Evolutionary conservation across 2,329 filamentous ascomycete species (phyloP).

Genomic region (Curvularia sp.): DNA sequence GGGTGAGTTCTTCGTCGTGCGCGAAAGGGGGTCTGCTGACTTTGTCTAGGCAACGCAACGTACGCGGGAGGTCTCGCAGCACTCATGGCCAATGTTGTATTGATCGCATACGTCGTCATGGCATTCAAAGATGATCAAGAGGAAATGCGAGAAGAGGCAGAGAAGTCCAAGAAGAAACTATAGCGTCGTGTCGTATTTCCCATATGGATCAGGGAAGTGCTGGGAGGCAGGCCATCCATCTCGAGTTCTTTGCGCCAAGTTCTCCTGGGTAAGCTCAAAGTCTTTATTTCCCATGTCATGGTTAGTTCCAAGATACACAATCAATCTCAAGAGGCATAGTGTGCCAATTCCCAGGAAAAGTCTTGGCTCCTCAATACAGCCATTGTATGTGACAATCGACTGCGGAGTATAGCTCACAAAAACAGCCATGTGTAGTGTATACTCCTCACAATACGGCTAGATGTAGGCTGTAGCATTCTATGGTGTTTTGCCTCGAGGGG

Average conservation of each 20-base stretch:
- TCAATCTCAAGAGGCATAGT: not conserved
- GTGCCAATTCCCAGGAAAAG: not conserved
- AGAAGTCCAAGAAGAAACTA: constrained; percentile 49
- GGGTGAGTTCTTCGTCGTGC: constrained; percentile 60
- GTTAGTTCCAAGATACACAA: not conserved
- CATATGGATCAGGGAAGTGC: not conserved
- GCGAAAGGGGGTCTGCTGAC: constrained; percentile 12
- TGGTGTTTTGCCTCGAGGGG: not conserved
- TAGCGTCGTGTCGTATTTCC: constrained; percentile 20
- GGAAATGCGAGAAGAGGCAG: constrained; percentile 57
- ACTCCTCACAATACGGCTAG: not conserved
- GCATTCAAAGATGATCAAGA: constrained; percentile 85
- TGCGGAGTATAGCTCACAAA: not conserved
- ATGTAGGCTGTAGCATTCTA: not conserved
- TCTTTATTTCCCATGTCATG: not conserved
- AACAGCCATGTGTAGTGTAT: no score
- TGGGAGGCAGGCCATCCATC: not conserved
- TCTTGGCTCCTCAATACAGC: not conserved
- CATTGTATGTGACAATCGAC: not conserved
- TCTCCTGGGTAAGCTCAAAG: no score
- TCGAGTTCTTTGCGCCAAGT: constrained; percentile 1
- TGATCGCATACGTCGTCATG: constrained; percentile 89
- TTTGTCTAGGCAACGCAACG: constrained; percentile 77
- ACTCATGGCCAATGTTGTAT: constrained; percentile 86
- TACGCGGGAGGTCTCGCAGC: constrained; percentile 86